Evolutionary conservation across 257 asterid genomes (phyloP).

Genomic region (Capsicum rhomboideum): DNA sequence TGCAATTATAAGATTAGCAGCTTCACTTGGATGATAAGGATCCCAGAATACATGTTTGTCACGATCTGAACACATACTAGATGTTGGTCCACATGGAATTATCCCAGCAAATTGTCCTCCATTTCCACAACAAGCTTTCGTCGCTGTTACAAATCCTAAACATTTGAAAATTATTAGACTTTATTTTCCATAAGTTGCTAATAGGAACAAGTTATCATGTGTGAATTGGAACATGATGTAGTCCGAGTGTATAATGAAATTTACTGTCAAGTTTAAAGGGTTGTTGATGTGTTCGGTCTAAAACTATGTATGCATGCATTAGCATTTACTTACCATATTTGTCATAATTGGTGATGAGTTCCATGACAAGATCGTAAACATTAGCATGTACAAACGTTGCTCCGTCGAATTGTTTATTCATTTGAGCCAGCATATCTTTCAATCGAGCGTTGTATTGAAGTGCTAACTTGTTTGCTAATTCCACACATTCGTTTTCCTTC

Average conservation of each 20-base stretch:
- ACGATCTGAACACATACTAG: slow-evolving; percentile 61
- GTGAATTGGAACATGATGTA: neutral
- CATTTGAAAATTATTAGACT: neutral
- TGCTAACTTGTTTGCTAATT: slow-evolving; percentile 74
- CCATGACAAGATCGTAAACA: slow-evolving; percentile 87
- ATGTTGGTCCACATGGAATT: slow-evolving; percentile 88
- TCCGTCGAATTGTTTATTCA: slow-evolving; percentile 53
- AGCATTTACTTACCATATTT: slow-evolving; percentile 41
- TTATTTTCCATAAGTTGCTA: neutral
- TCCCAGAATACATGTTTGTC: slow-evolving; percentile 90
- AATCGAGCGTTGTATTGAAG: slow-evolving; percentile 57
- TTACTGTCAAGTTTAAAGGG: too few species aligned
- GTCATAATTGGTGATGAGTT: slow-evolving; percentile 60
- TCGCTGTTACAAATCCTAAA: slow-evolving; percentile 62
- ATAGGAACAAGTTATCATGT: neutral
- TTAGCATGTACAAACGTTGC: slow-evolving; percentile 75
- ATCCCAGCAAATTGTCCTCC: slow-evolving; percentile 87
- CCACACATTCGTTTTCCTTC: slow-evolving; percentile 52
- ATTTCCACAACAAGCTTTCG: slow-evolving; percentile 78
- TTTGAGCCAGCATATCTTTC: slow-evolving; percentile 50
- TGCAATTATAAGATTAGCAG: slow-evolving; percentile 75
- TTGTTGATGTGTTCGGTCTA: neutral
- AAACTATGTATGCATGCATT: neutral
- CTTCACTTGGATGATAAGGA: slow-evolving; percentile 90
- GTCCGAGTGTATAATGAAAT: too few species aligned